Evolutionary conservation across 768 basidiomycete genomes (phyloP).

Genomic region (Boletus insuetus): DNA sequence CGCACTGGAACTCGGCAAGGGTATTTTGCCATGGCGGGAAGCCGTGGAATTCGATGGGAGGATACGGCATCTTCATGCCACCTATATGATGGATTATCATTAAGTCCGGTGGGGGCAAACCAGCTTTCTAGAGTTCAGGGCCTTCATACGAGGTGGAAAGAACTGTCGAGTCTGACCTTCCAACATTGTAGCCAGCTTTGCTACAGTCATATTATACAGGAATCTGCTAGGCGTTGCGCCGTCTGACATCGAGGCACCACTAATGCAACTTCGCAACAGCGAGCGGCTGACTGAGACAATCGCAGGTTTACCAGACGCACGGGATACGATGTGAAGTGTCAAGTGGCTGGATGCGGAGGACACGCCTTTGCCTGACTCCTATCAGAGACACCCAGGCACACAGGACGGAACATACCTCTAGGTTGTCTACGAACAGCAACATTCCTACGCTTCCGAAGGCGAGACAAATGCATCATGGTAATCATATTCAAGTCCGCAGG

Average conservation of each 20-base stretch:
- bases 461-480: slow-evolving; percentile 17
- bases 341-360: slow-evolving; percentile 26
- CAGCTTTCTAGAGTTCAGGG: slow-evolving; percentile 42
- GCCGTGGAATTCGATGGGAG: slow-evolving; percentile 64
- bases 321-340: slow-evolving; percentile 56
- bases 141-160: neutral
- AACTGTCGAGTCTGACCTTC: slow-evolving; percentile 48
- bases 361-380: slow-evolving; percentile 8
- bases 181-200: slow-evolving; percentile 47
- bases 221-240: neutral
- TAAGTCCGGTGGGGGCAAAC: slow-evolving; percentile 68
- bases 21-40: slow-evolving; percentile 88
- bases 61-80: slow-evolving; percentile 32
- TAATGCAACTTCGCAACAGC: slow-evolving; percentile 34
- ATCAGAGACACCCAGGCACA: slow-evolving; percentile 11
- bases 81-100: slow-evolving; percentile 68
- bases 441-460: slow-evolving; percentile 21
- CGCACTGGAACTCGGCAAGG: slow-evolving; percentile 78
- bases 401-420: slow-evolving; percentile 19
- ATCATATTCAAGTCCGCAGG: slow-evolving; percentile 16
- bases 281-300: slow-evolving; percentile 53
- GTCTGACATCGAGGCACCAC: neutral
- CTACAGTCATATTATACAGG: slow-evolving; percentile 39
- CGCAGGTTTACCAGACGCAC: slow-evolving; percentile 60
- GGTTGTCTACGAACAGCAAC: slow-evolving; percentile 24